A percentile compares a stretch with the other conserved stretches of the same genome.
Conservation (phyloP, 163 green algal genomes). For the Scenedesmus sp. region DNA sequence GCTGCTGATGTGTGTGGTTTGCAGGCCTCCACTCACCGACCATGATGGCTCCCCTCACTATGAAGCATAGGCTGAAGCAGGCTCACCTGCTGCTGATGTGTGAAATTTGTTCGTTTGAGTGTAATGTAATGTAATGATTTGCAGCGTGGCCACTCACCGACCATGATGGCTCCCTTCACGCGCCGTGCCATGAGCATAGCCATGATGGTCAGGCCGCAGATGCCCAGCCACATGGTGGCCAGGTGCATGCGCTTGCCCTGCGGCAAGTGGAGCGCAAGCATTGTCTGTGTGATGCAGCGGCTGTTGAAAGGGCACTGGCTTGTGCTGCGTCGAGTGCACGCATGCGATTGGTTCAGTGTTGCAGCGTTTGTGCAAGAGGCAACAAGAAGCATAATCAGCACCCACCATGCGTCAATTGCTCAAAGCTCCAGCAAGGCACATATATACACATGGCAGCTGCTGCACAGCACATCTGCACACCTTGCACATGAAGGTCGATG, state of each 20-base stretch:
- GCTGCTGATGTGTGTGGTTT: conserved; percentile 1
- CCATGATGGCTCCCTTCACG: conserved; percentile 53
- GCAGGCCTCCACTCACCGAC: background rate
- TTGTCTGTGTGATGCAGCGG: background rate
- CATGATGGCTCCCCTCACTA: conserved; percentile 52
- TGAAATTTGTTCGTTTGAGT: too few relatives aligned
- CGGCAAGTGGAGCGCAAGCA: background rate
- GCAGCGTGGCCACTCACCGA: background rate
- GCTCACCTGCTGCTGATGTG: too few relatives aligned
- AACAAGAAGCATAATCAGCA: too few relatives aligned
- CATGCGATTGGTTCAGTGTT: background rate
- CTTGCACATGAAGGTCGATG: too few relatives aligned
- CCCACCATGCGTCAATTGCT: too few relatives aligned
- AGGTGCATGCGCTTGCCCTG: conserved; percentile 65
- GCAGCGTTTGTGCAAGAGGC: too few relatives aligned
- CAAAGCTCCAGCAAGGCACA: too few relatives aligned
- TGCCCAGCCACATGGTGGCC: conserved; percentile 78
- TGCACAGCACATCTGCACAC: too few relatives aligned
- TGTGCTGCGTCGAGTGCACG: background rate
- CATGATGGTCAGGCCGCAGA: conserved; percentile 74
- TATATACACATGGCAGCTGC: too few relatives aligned
- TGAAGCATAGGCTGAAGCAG: too few relatives aligned
- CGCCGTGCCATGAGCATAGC: conserved; percentile 62
- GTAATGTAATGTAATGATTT: conserved; percentile 5
- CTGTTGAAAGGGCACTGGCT: background rate